Conservation (phyloP, 495 filamentous ascomycete genomes). For the Glonium stellatum region DNA sequence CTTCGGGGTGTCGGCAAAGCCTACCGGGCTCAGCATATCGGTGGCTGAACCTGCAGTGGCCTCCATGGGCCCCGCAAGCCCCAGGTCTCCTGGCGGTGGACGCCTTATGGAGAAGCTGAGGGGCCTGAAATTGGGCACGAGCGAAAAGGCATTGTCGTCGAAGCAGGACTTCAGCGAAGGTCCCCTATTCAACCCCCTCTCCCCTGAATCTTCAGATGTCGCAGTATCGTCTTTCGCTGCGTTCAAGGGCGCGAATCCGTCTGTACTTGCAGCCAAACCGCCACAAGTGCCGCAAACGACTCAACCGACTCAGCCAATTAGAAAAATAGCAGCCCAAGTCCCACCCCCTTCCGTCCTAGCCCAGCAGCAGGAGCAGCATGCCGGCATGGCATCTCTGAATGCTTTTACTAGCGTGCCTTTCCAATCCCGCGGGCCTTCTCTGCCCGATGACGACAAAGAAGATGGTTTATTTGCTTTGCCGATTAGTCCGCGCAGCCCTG, state of each 20-base stretch:
- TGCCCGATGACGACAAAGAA: constrained; percentile 42
- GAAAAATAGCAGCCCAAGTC: constrained; percentile 31
- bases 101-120: constrained; percentile 67
- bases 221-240: constrained; percentile 59
- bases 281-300: constrained; percentile 30
- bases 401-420: constrained; percentile 21
- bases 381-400: constrained; percentile 38
- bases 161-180: constrained; percentile 15
- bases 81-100: constrained; percentile 52
- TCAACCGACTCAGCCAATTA: background rate
- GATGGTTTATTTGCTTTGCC: constrained; percentile 76
- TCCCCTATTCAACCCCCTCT: constrained; percentile 43
- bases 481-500: constrained; percentile 71
- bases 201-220: constrained; percentile 56
- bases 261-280: constrained; percentile 29
- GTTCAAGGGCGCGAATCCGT: constrained; percentile 40
- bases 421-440: constrained; percentile 19
- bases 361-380: constrained; percentile 32
- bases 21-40: constrained; percentile 25
- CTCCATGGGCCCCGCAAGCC: constrained; percentile 38
- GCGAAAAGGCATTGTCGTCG: constrained; percentile 47
- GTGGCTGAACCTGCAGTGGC: constrained; percentile 27
- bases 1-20: constrained; percentile 53
- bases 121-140: constrained; percentile 68
- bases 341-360: constrained; percentile 38